A percentile compares a stretch with the other conserved stretches of the same genome.
phyloP scores from a whole-genome alignment of 352 stramenopile species.

The Hyaloperonospora brassicae region DNA sequence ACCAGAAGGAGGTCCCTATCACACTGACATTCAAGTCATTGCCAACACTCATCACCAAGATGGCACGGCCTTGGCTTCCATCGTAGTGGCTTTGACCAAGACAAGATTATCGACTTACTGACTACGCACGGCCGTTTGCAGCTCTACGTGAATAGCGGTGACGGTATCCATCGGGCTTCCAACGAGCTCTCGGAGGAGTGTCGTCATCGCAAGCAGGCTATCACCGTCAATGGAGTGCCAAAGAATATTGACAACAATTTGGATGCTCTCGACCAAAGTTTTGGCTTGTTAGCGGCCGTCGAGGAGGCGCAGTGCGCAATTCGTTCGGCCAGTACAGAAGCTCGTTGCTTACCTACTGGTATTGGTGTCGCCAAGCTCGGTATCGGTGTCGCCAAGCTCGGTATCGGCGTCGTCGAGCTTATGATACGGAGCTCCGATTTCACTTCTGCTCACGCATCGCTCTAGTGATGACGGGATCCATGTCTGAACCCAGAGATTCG shows the following conservation, averaged over 20 bases:
- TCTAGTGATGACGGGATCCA: conserved; percentile 94
- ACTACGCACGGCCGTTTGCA: conserved; percentile 86
- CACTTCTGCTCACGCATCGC: too few relatives aligned
- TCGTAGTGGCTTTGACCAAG: too few relatives aligned
- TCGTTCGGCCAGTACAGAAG: conserved; percentile 86
- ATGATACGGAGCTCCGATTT: too few relatives aligned
- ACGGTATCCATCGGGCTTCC: conserved; percentile 95
- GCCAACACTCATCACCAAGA: too few relatives aligned
- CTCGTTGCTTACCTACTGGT: too few relatives aligned
- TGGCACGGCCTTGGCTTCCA: too few relatives aligned
- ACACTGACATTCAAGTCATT: too few relatives aligned
- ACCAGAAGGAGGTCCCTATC: too few relatives aligned
- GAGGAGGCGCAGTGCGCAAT: conserved; percentile 94
- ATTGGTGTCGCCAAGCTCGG: too few relatives aligned
- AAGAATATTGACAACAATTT: conserved; percentile 99
- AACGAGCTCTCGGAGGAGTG: conserved; percentile 87
- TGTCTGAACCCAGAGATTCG: conserved; percentile 96
- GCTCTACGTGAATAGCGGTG: conserved; percentile 96
- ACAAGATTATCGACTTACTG: conserved; percentile 91
- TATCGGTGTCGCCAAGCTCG: too few relatives aligned
- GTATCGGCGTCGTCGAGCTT: too few relatives aligned
- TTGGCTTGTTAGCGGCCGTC: conserved; percentile 96
- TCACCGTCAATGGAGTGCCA: conserved; percentile 93
- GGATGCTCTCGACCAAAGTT: conserved; percentile 95
- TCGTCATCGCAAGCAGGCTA: conserved; percentile 69